These are phyloP conservation scores for Myxozyma lipomycoides DNA, from an alignment of 805 yeast species.

Conservation along the genomic window DNA sequence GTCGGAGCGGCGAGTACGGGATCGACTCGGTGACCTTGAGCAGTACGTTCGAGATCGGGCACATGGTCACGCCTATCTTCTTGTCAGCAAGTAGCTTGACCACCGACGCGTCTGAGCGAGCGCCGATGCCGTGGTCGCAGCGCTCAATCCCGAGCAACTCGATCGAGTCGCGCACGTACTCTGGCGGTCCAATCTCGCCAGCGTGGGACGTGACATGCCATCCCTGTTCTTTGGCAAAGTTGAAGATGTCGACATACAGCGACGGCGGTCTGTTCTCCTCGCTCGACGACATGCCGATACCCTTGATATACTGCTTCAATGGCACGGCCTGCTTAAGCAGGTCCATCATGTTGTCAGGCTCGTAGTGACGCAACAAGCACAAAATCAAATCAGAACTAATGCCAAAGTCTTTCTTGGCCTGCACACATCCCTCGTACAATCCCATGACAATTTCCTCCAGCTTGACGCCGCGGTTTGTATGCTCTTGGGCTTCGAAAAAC, in stretches of 20 bases:
- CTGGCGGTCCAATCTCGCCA: constrained; percentile 82
- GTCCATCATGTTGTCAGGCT: constrained; percentile 53
- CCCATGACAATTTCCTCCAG: constrained; percentile 28
- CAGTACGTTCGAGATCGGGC: constrained; percentile 75
- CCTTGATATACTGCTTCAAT: constrained; percentile 52
- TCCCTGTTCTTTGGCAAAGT: constrained; percentile 47
- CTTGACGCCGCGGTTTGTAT: constrained; percentile 26
- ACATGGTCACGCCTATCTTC: constrained; percentile 59
- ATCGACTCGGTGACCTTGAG: constrained; percentile 69
- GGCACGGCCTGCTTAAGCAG: constrained; percentile 51
- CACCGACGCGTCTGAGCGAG: constrained; percentile 52
- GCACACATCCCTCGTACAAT: constrained; percentile 61
- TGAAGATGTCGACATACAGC: constrained; percentile 61
- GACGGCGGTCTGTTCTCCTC: constrained; percentile 77
- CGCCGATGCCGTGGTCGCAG: constrained; percentile 77
- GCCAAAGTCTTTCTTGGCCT: constrained; percentile 56
- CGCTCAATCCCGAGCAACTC: constrained; percentile 59
- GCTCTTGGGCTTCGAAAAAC: constrained; percentile 30
- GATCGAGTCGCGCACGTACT: constrained; percentile 57
- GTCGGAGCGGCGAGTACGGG: constrained; percentile 59
- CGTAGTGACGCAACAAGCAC: constrained; percentile 77
- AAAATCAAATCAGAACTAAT: constrained; percentile 69
- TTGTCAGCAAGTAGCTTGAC: constrained; percentile 54
- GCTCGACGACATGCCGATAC: constrained; percentile 77
- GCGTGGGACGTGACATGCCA: constrained; percentile 78